Percentiles rank a stretch among this genome's conserved stretches.
Conservation (phyloP, 1,284 basidiomycete genomes). For the Anthracocystis setariae region DNA sequence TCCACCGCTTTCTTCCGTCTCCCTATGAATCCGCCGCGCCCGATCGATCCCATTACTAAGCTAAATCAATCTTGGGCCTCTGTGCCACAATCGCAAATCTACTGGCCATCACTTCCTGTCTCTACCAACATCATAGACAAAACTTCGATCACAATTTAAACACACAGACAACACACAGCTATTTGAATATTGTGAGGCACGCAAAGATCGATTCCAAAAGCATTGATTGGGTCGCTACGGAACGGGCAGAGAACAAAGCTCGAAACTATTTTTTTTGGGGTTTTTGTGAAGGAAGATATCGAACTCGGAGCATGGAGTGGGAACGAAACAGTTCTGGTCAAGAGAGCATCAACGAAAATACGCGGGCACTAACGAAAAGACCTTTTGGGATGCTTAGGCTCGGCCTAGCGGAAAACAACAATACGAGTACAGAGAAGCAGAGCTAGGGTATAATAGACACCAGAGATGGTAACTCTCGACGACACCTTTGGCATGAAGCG, state of each 20-base stretch:
- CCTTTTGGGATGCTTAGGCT: constrained; percentile 13
- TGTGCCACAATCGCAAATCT: background rate
- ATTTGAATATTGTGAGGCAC: background rate
- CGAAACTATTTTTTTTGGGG: constrained; percentile 15
- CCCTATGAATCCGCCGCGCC: background rate
- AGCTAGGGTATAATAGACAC: constrained; percentile 11
- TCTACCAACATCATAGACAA: constrained; percentile 6
- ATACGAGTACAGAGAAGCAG: constrained; percentile 10
- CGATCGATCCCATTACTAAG: constrained; percentile 6
- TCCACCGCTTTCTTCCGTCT: constrained; percentile 7
- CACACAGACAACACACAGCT: background rate
- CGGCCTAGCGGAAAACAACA: background rate
- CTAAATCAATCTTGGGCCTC: background rate
- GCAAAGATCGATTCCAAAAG: constrained; percentile 1
- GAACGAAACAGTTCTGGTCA: constrained; percentile 26
- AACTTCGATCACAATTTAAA: too few relatives aligned
- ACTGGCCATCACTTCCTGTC: background rate
- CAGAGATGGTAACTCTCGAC: background rate
- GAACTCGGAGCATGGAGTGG: constrained; percentile 28
- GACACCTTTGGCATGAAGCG: background rate
- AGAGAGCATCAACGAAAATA: constrained; percentile 6
- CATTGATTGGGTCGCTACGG: background rate
- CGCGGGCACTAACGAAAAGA: constrained; percentile 12
- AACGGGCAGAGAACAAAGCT: constrained; percentile 6
- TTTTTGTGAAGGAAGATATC: constrained; percentile 1